Evolutionary conservation across 257 asterid genomes (phyloP), one percentile per base, ranked within the genome.

Genomic region (Thymus quinquecostatus): DNA sequence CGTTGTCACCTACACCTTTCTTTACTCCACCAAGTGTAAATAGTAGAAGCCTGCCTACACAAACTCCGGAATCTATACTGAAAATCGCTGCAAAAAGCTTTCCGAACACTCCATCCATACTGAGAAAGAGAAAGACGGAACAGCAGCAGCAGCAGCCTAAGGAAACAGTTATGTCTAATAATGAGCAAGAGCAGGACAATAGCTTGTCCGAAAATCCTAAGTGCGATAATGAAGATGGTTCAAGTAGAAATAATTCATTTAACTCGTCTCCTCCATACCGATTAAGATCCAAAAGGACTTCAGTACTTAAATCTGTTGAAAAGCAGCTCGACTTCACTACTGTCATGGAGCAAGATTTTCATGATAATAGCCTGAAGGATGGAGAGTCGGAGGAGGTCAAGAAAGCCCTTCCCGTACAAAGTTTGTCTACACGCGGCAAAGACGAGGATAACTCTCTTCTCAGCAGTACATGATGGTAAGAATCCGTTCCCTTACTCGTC

Each of bases 201-300:
- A 67, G 82, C 76, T 66, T 56, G 60, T 58, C 65, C 58, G 79
- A 28, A 69, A 83, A 82, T 74, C 68, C 11, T 61, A 50, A 78
- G 72, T 64, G 65, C 27, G 72, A 74, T 77, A 78, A 78, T 66
- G 83, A 69, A 36, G 72, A 67, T 40, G 83, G 80, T 56, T 70
- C 70, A 64, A 82, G 83, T 70, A 70, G 79, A 65, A 70, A 72
- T 63, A 80, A 75, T 64, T 77, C 93, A 32, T 82, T 78, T 68
- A 92, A 89, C 78, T 88, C 84, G 54, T 95, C 99, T 60, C 99
- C 99, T 74, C 96, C 96, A 27, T 92, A 87, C 77, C 89, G 97
- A 77, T 74, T 89, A 70, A 86, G 85, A 69, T 84, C 83, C 54
- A 87, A 86, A 78, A 79, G 98, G 64, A 88, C 91, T 61, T 84